Evolutionary conservation across 2,329 filamentous ascomycete genomes (phyloP).

Genomic region (Penicillium hesseltinei): DNA sequence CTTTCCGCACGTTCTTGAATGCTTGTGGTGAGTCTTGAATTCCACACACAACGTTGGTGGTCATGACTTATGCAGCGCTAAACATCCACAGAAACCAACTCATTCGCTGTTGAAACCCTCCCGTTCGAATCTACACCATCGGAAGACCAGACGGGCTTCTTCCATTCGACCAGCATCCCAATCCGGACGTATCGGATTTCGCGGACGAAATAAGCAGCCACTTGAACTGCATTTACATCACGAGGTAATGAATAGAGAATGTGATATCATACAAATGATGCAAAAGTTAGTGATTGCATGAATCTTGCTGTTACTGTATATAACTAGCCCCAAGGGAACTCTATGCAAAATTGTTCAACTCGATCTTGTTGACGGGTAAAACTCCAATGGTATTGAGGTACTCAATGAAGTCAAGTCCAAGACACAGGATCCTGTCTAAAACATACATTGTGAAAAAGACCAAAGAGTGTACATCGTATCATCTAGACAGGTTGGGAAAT

Average conservation of each 20-base stretch:
- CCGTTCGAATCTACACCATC: constrained; percentile 44
- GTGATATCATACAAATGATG: not conserved
- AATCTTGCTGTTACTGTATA: not conserved
- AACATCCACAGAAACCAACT: constrained; percentile 28
- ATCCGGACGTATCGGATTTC: constrained; percentile 39
- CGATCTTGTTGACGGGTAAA: not conserved
- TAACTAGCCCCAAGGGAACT: not conserved
- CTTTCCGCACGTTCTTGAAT: constrained; percentile 58
- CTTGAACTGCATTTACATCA: not conserved
- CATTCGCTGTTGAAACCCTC: constrained; percentile 40
- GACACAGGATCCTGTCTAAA: not conserved
- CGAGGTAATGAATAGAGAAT: constrained; percentile 2
- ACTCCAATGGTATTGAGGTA: not conserved
- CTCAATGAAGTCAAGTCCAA: not conserved
- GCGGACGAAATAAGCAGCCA: constrained; percentile 2
- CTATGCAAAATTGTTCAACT: not conserved
- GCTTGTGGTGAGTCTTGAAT: constrained; percentile 53
- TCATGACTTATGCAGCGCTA: not conserved
- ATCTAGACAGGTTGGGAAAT: not conserved
- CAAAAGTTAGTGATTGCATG: not conserved
- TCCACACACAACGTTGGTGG: too few relatives aligned
- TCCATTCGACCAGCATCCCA: constrained; percentile 44
- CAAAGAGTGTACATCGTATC: not conserved
- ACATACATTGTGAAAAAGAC: not conserved
- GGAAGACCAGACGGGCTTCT: constrained; percentile 48